Evolutionary conservation across 2,329 filamentous ascomycete species (phyloP).

Genomic region (Pyrenophora seminiperda): DNA sequence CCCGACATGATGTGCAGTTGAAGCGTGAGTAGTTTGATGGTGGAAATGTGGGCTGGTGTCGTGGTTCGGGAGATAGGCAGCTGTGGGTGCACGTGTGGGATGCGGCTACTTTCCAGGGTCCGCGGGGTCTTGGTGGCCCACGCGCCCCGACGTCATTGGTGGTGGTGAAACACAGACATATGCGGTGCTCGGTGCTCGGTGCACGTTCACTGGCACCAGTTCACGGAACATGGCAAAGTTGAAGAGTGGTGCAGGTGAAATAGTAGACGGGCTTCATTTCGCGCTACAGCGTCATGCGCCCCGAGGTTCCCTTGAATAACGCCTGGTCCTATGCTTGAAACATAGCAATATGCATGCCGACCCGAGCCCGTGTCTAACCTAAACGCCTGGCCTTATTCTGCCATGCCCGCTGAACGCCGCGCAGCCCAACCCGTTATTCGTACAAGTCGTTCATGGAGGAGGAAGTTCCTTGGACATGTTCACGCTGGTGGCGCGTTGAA

Average conservation of each 20-base stretch:
- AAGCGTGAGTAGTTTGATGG: slow-evolving; percentile 12
- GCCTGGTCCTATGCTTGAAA: slow-evolving; percentile 13
- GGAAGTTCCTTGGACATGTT: too few relatives aligned
- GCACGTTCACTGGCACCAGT: slow-evolving; percentile 8
- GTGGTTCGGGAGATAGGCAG: slow-evolving; percentile 21
- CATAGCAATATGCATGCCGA: slow-evolving; percentile 14
- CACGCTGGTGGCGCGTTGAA: slow-evolving; percentile 61
- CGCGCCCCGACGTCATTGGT: slow-evolving; percentile 30
- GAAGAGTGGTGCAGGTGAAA: not conserved
- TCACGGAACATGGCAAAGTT: not conserved
- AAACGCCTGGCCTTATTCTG: slow-evolving; percentile 29
- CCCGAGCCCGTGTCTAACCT: slow-evolving; percentile 24
- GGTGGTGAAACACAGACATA: not conserved
- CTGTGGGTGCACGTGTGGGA: slow-evolving; percentile 13
- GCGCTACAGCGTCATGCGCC: slow-evolving; percentile 1
- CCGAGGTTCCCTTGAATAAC: slow-evolving; percentile 1
- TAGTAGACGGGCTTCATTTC: not conserved
- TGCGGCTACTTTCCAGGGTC: slow-evolving; percentile 35
- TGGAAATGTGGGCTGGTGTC: slow-evolving; percentile 12
- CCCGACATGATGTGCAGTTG: slow-evolving; percentile 57
- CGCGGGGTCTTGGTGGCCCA: slow-evolving; percentile 32
- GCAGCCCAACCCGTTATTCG: slow-evolving; percentile 20
- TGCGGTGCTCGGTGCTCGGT: not conserved
- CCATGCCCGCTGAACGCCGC: slow-evolving; percentile 32
- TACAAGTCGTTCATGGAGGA: slow-evolving; percentile 11